These are phyloP conservation scores for Fagopyrum tataricum DNA, from an alignment of 148 eudicot genomes.

Conservation along the genomic window DNA sequence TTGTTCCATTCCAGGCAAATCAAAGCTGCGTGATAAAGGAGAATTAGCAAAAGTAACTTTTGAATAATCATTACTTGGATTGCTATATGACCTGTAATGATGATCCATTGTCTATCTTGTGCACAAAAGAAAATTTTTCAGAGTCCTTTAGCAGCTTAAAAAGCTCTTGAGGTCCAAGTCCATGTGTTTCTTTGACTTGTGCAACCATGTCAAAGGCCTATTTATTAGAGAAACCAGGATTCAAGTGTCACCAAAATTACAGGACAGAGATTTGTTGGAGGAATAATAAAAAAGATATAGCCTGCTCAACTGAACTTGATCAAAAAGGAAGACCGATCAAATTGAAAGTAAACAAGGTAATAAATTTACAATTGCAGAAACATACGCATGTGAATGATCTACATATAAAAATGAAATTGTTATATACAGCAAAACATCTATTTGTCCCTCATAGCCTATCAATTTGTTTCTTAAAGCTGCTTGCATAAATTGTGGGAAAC, in stretches of 20 bases:
- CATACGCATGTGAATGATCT: neutral
- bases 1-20: neutral
- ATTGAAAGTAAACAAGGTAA: neutral
- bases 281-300: neutral
- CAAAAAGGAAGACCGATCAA: neutral
- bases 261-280: slow-evolving; percentile 7
- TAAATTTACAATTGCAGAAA: neutral
- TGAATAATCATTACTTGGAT: slow-evolving; percentile 3
- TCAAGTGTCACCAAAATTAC: neutral
- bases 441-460: neutral
- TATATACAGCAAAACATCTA: neutral
- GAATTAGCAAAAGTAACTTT: neutral
- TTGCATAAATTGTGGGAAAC: neutral
- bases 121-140: slow-evolving; percentile 34
- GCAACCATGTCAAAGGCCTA: slow-evolving; percentile 65
- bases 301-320: neutral
- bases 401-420: neutral
- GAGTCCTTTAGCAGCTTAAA: slow-evolving; percentile 60
- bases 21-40: neutral
- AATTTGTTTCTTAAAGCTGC: neutral
- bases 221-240: slow-evolving; percentile 14
- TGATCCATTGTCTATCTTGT: slow-evolving; percentile 41
- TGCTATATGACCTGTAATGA: slow-evolving; percentile 42
- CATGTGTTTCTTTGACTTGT: slow-evolving; percentile 61
- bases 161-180: slow-evolving; percentile 50